Base-by-base conservation (phyloP, 2,329 filamentous ascomycete genomes). In the Macrophomina tecta region DNA sequence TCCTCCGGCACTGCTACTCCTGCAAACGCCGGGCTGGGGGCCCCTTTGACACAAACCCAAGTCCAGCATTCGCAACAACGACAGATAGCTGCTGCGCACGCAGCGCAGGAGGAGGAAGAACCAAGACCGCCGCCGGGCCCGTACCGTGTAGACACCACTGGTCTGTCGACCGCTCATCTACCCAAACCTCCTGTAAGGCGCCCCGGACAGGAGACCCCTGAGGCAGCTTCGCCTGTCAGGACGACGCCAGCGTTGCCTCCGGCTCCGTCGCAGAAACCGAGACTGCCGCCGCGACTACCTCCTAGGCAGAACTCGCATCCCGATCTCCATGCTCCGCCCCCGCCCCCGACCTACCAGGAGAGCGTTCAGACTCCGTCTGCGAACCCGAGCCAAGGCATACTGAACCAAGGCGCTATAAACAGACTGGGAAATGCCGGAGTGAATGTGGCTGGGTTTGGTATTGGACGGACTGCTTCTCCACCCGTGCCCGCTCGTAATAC, bases 401-500 rank as follows among this genome's bases (percentile, higher is more conserved):
- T 88, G 51, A 88, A 89, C 64, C 83, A 86, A 71, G 86, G 83
- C 5, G 89, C 92, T 5, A 76, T 90, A 65, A 84, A 81, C 67
- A 85, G 92, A 49, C 83, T 97, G 8, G 87, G 89, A 11, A 85
- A 88, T 45, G 89, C 91, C 0, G 93, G 93, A 0, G 84, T 97
- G 5, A 91, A 89, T 0, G 92, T 97, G 0, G 90, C 93, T 0
- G 90, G 86, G 0, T 82, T 97, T 4, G 91, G 91, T 5, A 96
- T 97, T 68, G 89, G 88, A 3, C 76, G 74, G 55, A 79, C 70
- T 66, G 72, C 72, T n/a, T 75, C 75, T 68, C 76, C 76, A 60
- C 75, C 72, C 51, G 72, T 74, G 49, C 73, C 73, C 42, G 70
- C 70, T 34, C 75, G 71, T 67, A 76, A 72, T 68, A 75, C 71